Base-by-base conservation (phyloP, 108 stramenopile species). In the Skeletonema grethae region DNA sequence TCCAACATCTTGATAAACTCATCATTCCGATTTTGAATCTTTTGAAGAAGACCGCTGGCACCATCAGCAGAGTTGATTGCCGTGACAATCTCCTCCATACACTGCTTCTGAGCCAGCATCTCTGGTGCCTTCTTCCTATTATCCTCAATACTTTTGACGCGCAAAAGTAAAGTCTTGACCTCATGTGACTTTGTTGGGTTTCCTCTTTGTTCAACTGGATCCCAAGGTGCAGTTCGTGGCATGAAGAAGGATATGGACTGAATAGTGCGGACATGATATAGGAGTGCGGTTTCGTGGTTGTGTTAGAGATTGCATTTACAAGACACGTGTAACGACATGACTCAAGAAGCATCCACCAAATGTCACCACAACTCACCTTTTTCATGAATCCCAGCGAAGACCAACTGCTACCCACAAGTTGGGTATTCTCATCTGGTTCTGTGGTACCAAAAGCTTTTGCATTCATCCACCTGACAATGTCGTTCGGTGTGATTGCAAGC, bases 1-100 rank as follows among this genome's bases (percentile, higher is more conserved):
- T 63, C 43, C 36, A 75, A 30, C n/a, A 68, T 61, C 10, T 67
- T 53, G 46, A 75, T 48, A 46, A 53, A 75, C 24, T 68, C 53
- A n/a, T 30, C 35, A 41, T 75, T 75, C 48, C 60, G 66, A 8
- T 29, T 36, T 9, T 68, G 74, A 31, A 75, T 62, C 63, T 46
- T 61, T 28, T 32, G 67, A 12, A 75, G 61, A 43, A 75, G 59
- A 4, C 59, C 69, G 32, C 41, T 58, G 4, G 25, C 41, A 1
- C 43, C 69, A 15, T 32, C 61, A 24, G 50, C 50, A 22, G 50
- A 53, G 50, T 53, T 53, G 7, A 53, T 53, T 24, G 50, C 50
- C 20, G 50, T 53, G 9, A 53, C 50, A 53, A 53, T 53, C 22
- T 53, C 50, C 18, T 53, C 50, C 22, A 53, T 10, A 22, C 20